Percentiles rank a stretch among this genome's conserved stretches.
phyloP scores from a whole-genome alignment of 1,284 basidiomycete species.

The Schizopora paradoxa region DNA sequence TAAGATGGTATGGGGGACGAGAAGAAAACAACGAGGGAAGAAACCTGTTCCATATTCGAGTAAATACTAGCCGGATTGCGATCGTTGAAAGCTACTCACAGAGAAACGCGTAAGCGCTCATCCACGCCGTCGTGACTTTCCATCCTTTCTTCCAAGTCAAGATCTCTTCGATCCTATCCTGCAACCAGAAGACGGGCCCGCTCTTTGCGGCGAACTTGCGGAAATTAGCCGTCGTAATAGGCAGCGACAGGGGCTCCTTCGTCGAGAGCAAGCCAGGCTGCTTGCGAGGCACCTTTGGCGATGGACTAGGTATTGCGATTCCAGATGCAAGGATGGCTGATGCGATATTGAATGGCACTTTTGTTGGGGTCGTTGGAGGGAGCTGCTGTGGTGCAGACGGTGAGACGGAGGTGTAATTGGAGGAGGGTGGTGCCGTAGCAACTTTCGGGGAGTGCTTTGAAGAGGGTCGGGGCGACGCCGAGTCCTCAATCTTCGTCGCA shows the following conservation, averaged over 20 bases:
- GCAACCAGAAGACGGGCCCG: constrained; percentile 72
- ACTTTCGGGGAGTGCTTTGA: constrained; percentile 38
- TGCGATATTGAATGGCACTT: constrained; percentile 19
- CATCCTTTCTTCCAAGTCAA: constrained; percentile 67
- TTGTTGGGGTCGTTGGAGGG: constrained; percentile 14
- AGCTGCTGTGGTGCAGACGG: constrained; percentile 4
- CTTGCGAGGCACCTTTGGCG: constrained; percentile 24
- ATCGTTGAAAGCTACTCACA: constrained; percentile 42
- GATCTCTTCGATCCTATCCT: constrained; percentile 71
- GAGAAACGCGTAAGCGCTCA: constrained; percentile 61
- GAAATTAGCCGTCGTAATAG: constrained; percentile 68
- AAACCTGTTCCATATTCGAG: constrained; percentile 40
- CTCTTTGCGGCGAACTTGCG: constrained; percentile 61
- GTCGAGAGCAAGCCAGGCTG: constrained; percentile 36
- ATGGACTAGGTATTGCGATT: constrained; percentile 20
- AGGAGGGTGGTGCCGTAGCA: constrained; percentile 22
- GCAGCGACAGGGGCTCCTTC: constrained; percentile 63
- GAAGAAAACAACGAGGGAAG: constrained; percentile 57
- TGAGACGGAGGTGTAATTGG: constrained; percentile 7
- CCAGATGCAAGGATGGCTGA: constrained; percentile 19
- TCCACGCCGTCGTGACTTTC: constrained; percentile 61
- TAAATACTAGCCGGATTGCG: background rate
- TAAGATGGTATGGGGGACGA: constrained; percentile 55
- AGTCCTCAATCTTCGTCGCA: constrained; percentile 35
- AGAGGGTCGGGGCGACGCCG: constrained; percentile 17